Evolutionary conservation across 1,284 basidiomycete genomes (phyloP), one percentile per base, ranked within the genome.

Genomic region (Sporisorium scitamineum): DNA sequence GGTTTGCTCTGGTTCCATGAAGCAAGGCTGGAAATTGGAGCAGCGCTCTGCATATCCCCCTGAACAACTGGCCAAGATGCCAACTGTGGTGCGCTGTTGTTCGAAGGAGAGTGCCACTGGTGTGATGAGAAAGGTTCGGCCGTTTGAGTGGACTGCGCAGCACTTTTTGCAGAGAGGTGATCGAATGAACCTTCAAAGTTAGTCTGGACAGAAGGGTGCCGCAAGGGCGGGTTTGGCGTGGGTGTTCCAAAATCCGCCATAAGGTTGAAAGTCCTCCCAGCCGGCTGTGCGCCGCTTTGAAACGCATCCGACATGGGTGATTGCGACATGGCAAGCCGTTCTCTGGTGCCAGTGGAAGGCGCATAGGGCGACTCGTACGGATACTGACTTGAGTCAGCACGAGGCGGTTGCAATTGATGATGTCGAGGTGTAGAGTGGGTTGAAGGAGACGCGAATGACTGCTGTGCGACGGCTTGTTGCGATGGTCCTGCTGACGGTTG

Each of bases 241-340:
- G 65, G 65, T 18, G 65, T 61, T 44, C 58, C 70, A 31, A 74
- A 61, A 16, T 66, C 70, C 9, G 70, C 61, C 65, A 74, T 65
- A 18, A 74, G 59, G 24, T 74, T 64, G 41, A 74, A 74, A 0
- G 70, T 74, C 29, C 61, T 59, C 18, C 65, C 70, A 3, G 29
- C 24, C 3, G 57, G 41, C 24, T 54, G 54, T 18, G 44, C 54
- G 20, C 65, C 70, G 44, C 70, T 74, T 14, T 60, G 61, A 20
- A 53, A 69, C 18, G 55, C 54, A 20, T 74, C 70, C 11, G 70
- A 74, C 50, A 68, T 58, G 20, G 70, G 70, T 27, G 70, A 73
- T 24, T 68, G 65, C 54, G 70, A 69, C 44, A 69, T 64, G 31
- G 69, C 63, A 20, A 62, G 41, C 42, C 69, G 63, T 31, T 71